Base-by-base conservation (phyloP, 257 asterid genomes). In the Fraxinus anomala region DNA sequence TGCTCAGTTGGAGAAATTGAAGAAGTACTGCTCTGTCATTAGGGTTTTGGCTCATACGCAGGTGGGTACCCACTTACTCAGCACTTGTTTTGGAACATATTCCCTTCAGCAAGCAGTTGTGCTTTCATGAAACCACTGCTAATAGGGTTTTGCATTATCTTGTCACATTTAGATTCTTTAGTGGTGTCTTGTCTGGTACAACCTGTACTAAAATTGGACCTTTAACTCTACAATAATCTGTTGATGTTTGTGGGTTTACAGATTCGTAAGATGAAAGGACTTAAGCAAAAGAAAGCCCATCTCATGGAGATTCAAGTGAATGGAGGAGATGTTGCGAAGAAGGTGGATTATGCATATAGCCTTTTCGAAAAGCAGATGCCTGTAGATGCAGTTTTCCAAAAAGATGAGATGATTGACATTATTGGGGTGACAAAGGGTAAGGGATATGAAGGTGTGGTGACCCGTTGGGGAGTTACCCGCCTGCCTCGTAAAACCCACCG, bases 401-500 rank as follows among this genome's bases (percentile, higher is more conserved):
- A 92, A 59, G 97, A 92, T 73, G 97, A 92, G 83, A 92, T 92
- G 97, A 83, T 92, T 11, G 97, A 92, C 69, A 63, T 63, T 63
- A 63, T 63, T 26, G 69, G 69, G 69, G 69, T 63, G 34, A 92
- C 97, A 1, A 92, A 88, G 80, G 97, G 97, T 30, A 91, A 92
- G 85, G 97, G 97, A 0, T 92, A 87, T 0, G 96, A 92, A 72
- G 97, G 97, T 56, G 97, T 92, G 0, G 97, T 92, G 5, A 91
- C 97, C 40, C 97, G 97, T n/a, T 92, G 97, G 97, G 97, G 97
- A 73, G 97, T 92, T 0, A 91, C 97, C 21, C 95, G 96, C 16
- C 95, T 92, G 13, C 97, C 97, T 17, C 91, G 97, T 56, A 91
- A 92, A 81, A 92, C 97, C 19, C 97, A 92, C 47, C 89, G 97